Evolutionary conservation across 139 green algal species (phyloP).

Genomic region (Chlorella ohadii): DNA sequence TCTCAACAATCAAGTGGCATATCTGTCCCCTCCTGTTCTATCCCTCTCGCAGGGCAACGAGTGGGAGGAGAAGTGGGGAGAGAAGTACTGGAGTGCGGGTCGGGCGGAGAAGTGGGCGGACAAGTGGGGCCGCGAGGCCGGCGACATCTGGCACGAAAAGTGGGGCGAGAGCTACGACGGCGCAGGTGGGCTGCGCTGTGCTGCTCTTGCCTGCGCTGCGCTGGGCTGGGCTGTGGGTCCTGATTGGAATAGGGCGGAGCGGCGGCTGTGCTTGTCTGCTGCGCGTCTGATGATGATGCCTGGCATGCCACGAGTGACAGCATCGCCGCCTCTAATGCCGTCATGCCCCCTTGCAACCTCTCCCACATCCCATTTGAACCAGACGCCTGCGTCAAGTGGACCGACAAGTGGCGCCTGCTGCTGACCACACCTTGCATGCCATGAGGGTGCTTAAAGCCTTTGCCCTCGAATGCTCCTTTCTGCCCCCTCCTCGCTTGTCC

Average conservation of each 20-base stretch:
- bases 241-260: too few relatives aligned
- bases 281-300: too few relatives aligned
- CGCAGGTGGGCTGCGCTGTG: constrained; percentile 8
- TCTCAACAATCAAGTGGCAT: too few relatives aligned
- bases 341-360: too few relatives aligned
- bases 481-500: not conserved
- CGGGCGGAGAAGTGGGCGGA: constrained; percentile 84
- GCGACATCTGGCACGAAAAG: constrained; percentile 88
- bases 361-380: too few relatives aligned
- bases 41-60: constrained; percentile 71
- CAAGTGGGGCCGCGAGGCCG: constrained; percentile 81
- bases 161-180: constrained; percentile 90
- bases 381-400: constrained; percentile 79
- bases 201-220: not conserved
- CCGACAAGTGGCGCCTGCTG: constrained; percentile 76
- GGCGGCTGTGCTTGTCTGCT: not conserved
- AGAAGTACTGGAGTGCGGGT: constrained; percentile 72
- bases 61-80: constrained; percentile 93
- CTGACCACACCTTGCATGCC: not conserved
- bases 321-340: too few relatives aligned
- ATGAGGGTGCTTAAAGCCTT: too few relatives aligned
- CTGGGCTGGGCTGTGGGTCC: not conserved
- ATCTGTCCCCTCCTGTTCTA: too few relatives aligned
- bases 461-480: too few relatives aligned
- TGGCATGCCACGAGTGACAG: too few relatives aligned